Evolutionary conservation across 108 stramenopile genomes (phyloP).

Genomic region (Schizochytrium sp.): DNA sequence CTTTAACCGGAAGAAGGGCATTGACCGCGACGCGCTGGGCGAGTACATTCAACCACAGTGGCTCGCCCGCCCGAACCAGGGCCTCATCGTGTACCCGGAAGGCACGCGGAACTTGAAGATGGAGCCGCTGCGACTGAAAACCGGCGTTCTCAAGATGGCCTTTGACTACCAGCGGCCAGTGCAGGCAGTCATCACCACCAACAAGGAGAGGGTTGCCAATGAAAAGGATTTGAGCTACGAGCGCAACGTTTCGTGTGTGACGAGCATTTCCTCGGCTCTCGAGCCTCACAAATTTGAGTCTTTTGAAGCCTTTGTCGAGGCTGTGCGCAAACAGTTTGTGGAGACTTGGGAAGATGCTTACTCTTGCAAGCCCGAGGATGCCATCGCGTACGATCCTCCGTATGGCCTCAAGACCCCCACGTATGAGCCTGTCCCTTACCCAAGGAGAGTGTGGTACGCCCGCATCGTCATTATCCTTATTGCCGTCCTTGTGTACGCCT

Average conservation of each 20-base stretch:
- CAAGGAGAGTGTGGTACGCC: neutral
- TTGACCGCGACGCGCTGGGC: neutral
- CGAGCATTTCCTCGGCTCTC: neutral
- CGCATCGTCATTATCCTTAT: neutral
- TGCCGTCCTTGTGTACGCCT: neutral
- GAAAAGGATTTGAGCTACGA: neutral
- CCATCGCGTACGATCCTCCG: neutral
- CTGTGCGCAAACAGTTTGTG: neutral
- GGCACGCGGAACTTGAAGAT: neutral
- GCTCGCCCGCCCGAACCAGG: neutral
- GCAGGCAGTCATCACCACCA: neutral
- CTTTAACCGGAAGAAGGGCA: slow-evolving; percentile 9
- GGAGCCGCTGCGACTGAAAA: neutral
- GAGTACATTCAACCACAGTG: neutral
- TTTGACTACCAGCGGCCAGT: neutral
- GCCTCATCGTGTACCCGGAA: slow-evolving; percentile 7
- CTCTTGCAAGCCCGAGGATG: neutral
- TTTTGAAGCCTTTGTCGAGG: neutral
- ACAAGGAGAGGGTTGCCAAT: neutral
- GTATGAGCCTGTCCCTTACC: neutral
- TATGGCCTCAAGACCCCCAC: neutral
- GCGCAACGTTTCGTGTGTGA: neutral
- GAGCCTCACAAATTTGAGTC: neutral
- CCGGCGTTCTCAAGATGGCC: slow-evolving; percentile 19
- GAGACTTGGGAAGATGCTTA: neutral